Conservation (phyloP, 176 grass and related monocot genomes). For the Juncus effusus region DNA sequence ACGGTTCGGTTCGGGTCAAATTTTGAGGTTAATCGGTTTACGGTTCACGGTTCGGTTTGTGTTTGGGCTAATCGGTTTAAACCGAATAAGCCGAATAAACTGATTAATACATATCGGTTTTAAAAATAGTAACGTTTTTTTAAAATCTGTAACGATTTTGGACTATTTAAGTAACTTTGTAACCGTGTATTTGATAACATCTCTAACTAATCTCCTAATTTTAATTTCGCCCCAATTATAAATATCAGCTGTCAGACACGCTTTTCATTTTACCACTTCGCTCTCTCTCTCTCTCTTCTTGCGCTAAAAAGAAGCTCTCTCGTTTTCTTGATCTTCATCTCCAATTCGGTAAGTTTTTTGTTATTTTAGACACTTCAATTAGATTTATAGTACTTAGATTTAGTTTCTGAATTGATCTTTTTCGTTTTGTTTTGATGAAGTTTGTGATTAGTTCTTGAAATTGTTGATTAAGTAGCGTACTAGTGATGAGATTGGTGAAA, state of each 20-base stretch:
- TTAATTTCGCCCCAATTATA: neutral
- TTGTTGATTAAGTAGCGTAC: neutral
- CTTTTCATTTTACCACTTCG: neutral
- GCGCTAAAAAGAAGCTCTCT: too few species aligned
- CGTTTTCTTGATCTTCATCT: neutral
- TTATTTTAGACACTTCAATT: neutral
- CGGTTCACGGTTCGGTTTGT: too few species aligned
- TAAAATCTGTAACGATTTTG: too few species aligned
- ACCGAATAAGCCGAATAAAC: too few species aligned
- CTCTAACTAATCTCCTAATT: too few species aligned
- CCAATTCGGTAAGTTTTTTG: constrained; percentile 7
- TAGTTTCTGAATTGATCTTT: neutral
- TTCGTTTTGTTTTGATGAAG: neutral
- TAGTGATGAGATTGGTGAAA: neutral
- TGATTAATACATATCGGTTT: too few species aligned
- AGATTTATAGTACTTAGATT: neutral
- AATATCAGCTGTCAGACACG: neutral
- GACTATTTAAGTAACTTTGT: too few species aligned
- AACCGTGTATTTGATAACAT: too few species aligned
- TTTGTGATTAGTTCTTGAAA: constrained; percentile 9
- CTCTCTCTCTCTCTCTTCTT: neutral
- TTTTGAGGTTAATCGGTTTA: too few species aligned
- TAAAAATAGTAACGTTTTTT: too few species aligned
- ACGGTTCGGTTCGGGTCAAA: too few species aligned
- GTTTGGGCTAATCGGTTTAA: too few species aligned